phyloP scores from a whole-genome alignment of 1,284 basidiomycete genomes.

The Cystobasidiaceae sp. region DNA sequence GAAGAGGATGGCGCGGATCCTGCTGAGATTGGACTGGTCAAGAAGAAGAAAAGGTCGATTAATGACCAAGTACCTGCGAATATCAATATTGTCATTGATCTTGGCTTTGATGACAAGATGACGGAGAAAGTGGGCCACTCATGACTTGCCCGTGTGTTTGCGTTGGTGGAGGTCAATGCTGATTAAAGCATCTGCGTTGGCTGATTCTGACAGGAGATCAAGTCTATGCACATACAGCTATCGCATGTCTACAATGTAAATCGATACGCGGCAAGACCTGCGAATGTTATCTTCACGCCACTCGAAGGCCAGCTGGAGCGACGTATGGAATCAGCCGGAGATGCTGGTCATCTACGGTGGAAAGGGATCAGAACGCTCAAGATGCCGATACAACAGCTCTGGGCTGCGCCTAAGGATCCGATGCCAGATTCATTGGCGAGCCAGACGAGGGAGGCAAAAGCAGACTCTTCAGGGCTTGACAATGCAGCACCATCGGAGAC shows the following conservation, averaged over 20 bases:
- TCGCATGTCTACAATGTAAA: conserved; percentile 84
- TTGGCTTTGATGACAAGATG: conserved; percentile 94
- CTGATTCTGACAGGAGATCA: conserved; percentile 63
- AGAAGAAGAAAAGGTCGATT: neutral
- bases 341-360: conserved; percentile 74
- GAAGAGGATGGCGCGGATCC: conserved; percentile 29
- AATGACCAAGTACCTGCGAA: neutral
- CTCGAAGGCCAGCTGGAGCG: conserved; percentile 63
- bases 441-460: neutral
- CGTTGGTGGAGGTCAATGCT: too few species aligned
- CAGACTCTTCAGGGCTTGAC: neutral
- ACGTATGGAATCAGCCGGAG: conserved; percentile 63
- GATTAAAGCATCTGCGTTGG: neutral
- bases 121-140: conserved; percentile 64
- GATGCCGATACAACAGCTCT: conserved; percentile 63
- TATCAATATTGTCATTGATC: conserved; percentile 70
- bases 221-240: conserved; percentile 79
- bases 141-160: neutral
- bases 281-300: conserved; percentile 72
- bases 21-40: conserved; percentile 14
- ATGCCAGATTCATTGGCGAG: neutral
- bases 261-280: conserved; percentile 63
- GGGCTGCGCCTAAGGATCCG: conserved; percentile 46
- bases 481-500: neutral
- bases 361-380: conserved; percentile 72